Base-by-base conservation (phyloP, 352 stramenopile genomes). In the Globisporangium emineosum region DNA sequence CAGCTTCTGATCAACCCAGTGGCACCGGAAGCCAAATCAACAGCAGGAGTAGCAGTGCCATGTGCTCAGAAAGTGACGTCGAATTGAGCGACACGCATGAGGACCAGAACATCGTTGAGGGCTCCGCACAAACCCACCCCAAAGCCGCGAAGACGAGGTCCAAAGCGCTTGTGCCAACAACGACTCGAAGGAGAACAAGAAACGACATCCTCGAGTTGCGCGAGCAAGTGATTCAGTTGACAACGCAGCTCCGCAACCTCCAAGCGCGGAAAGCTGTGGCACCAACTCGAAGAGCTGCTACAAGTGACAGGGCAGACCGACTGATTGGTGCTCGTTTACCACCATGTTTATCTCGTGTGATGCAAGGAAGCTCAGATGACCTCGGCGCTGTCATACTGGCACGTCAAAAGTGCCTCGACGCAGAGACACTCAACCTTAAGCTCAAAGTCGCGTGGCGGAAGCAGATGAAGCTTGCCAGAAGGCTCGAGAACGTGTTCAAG, bases 301-400 rank as follows among this genome's bases (percentile, higher is more conserved):
- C 29, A 6, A 5, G 29, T 32, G 29, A n/a, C n/a, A n/a, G n/a
- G n/a, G n/a, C 29, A 32, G 29, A 2, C 33, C 33, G 10, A 40
- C 2, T 21, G 32, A 57, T 13, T n/a, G 25, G 12, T 21, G 2
- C 13, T 3, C 42, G 19, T 15, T 25, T 40, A 10, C 9, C 19
- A 9, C 19, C 8, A 15, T 10, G 29, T 32, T 32, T 5, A 5
- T 5, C 29, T 32, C 29, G 5, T 40, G 33, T 5, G 12, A 40
- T 10, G 10, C 33, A n/a, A 3, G 25, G 13, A 3, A 37, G 21
- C 21, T 69, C 70, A 0, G 62, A 75, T 10, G 82, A 71, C 68
- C 53, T 78, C 40, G 66, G 57, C 23, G 12, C 8, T 12, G 33
- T 12, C 10, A 10, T 40, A 10, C 33, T 40, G 0, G 33, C 13